Conservation (phyloP, 352 stramenopile species). For the Phytophthora chlamydospora region DNA sequence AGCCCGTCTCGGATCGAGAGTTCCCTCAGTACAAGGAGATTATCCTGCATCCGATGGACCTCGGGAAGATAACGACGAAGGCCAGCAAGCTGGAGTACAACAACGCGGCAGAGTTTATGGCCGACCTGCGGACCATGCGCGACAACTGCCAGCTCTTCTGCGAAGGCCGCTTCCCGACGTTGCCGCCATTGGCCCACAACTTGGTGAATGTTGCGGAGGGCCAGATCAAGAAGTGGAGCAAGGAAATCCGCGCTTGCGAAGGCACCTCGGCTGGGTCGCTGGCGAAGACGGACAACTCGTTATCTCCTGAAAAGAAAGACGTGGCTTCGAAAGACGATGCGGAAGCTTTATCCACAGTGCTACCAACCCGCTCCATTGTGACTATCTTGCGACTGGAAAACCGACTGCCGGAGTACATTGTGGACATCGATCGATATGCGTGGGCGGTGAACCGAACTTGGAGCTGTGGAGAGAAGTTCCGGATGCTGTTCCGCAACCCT, state of each 20-base stretch:
- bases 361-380: slow-evolving; percentile 44
- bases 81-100: slow-evolving; percentile 65
- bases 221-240: slow-evolving; percentile 70
- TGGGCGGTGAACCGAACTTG: slow-evolving; percentile 61
- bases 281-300: slow-evolving; percentile 15
- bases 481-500: slow-evolving; percentile 78
- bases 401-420: slow-evolving; percentile 72
- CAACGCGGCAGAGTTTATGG: slow-evolving; percentile 55
- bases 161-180: slow-evolving; percentile 75
- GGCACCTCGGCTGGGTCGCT: slow-evolving; percentile 24
- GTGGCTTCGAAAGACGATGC: slow-evolving; percentile 9
- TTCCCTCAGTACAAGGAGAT: slow-evolving; percentile 89
- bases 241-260: slow-evolving; percentile 70
- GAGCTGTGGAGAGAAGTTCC: slow-evolving; percentile 72
- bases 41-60: slow-evolving; percentile 75
- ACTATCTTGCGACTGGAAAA: slow-evolving; percentile 86
- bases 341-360: slow-evolving; percentile 4
- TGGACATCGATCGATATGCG: slow-evolving; percentile 74
- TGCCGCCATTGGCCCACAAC: slow-evolving; percentile 76
- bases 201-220: slow-evolving; percentile 68
- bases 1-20: slow-evolving; percentile 79
- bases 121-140: slow-evolving; percentile 72
- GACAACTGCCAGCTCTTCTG: slow-evolving; percentile 86
- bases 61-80: slow-evolving; percentile 63
- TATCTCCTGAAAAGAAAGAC: slow-evolving; percentile 16